These are phyloP conservation scores for Colletotrichum lini DNA, from an alignment of 2,329 filamentous ascomycete species.

Conservation along the genomic window DNA sequence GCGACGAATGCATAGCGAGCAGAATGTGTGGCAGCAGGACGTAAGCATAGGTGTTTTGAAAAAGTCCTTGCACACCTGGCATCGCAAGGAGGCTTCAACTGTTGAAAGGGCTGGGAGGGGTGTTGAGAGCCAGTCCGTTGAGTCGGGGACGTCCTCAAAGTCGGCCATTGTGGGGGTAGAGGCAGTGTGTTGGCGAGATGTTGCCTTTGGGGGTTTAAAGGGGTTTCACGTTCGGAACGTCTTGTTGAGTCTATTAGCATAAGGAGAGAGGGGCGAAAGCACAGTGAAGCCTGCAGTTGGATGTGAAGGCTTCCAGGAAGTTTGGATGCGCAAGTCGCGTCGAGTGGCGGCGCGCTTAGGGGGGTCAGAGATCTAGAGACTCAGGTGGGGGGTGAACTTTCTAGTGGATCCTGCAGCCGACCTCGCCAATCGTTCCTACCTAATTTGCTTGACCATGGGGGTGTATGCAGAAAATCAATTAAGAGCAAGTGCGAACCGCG, in stretches of 20 bases:
- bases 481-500: constrained; percentile 26
- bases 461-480: constrained; percentile 39
- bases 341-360: constrained; percentile 34
- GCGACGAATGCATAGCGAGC: constrained; percentile 93
- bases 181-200: background rate
- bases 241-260: background rate
- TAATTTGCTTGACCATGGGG: background rate
- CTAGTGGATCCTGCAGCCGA: constrained; percentile 27
- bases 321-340: constrained; percentile 31
- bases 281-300: background rate
- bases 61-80: constrained; percentile 98
- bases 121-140: constrained; percentile 88
- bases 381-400: background rate
- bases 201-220: background rate
- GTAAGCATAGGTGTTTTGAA: constrained; percentile 96
- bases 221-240: background rate
- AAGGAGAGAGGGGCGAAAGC: background rate
- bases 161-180: constrained; percentile 50
- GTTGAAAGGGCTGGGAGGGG: constrained; percentile 75
- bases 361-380: background rate
- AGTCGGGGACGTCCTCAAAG: constrained; percentile 73
- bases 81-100: constrained; percentile 89
- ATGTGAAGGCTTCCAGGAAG: background rate
- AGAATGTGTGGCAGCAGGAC: constrained; percentile 95
- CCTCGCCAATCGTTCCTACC: constrained; percentile 19